These are phyloP conservation scores for Colletotrichum sp. DNA, from an alignment of 2,329 filamentous ascomycete species.

Conservation along the genomic window DNA sequence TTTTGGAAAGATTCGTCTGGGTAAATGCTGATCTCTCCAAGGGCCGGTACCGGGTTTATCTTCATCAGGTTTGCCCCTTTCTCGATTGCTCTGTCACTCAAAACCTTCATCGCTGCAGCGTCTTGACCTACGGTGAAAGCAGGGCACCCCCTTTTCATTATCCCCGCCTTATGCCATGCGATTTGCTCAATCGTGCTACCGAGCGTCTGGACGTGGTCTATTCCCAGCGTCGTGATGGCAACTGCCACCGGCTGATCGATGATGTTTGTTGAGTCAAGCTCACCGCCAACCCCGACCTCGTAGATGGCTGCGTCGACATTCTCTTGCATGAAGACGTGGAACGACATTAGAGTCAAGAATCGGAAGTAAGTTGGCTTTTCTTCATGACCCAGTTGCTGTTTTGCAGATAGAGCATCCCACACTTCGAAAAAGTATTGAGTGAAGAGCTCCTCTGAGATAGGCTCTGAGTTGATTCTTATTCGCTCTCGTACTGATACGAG, in stretches of 20 bases:
- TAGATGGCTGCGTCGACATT: background rate
- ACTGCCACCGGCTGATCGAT: background rate
- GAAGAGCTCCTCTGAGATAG: background rate
- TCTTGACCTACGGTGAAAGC: background rate
- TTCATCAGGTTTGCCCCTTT: background rate
- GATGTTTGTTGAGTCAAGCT: background rate
- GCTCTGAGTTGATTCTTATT: background rate
- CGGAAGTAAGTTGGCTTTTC: background rate
- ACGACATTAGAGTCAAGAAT: background rate
- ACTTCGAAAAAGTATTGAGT: background rate
- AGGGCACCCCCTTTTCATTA: background rate
- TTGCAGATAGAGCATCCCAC: background rate
- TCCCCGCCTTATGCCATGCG: background rate
- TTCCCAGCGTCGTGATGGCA: background rate
- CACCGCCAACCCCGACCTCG: background rate
- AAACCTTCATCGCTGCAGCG: background rate
- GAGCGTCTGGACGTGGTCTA: background rate
- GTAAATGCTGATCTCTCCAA: background rate
- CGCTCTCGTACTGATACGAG: background rate
- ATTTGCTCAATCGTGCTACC: background rate
- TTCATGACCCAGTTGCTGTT: no score
- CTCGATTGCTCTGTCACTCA: background rate
- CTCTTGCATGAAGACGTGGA: background rate
- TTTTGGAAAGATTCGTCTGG: background rate
- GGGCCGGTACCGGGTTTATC: background rate